A percentile compares a stretch with the other conserved stretches of the same genome.
Evolutionary conservation across 2,329 filamentous ascomycete species (phyloP).

Genomic region (Beauveria sp.): DNA sequence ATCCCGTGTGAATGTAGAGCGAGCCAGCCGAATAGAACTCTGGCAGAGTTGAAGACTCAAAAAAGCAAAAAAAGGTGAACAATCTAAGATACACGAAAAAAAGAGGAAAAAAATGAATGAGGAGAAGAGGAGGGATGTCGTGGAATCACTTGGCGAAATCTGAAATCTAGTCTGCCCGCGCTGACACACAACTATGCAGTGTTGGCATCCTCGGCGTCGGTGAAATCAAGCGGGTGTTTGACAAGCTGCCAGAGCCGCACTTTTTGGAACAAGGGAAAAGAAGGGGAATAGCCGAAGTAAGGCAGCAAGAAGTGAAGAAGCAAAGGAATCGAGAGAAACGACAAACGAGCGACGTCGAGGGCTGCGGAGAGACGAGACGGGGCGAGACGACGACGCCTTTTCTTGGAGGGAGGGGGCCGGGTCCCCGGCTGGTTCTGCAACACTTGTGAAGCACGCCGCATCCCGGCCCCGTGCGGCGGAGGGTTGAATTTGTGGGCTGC

Average conservation of each 20-base stretch:
- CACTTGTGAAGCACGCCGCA: slow-evolving; percentile 11
- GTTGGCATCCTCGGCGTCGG: background rate
- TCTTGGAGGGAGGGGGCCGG: background rate
- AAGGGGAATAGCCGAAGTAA: background rate
- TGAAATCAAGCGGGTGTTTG: slow-evolving; percentile 4
- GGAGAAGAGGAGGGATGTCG: background rate
- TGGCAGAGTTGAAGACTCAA: background rate
- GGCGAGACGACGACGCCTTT: background rate
- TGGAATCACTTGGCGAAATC: background rate
- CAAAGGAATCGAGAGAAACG: background rate
- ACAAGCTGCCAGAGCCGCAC: slow-evolving; percentile 1
- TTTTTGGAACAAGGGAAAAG: background rate
- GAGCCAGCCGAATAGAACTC: background rate
- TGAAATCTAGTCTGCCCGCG: slow-evolving; percentile 6
- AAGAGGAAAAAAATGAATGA: background rate
- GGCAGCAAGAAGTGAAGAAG: background rate
- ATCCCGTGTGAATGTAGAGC: background rate
- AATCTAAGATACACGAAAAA: background rate
- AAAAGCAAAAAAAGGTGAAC: background rate
- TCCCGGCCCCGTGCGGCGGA: background rate
- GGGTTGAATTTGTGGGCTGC: background rate
- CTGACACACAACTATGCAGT: slow-evolving; percentile 6
- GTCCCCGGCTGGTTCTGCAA: slow-evolving; percentile 1
- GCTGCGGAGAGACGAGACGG: background rate
- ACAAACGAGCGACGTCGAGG: background rate